Conservation (phyloP, 495 filamentous ascomycete species). For the Pseudomonodictys pantanalensis region DNA sequence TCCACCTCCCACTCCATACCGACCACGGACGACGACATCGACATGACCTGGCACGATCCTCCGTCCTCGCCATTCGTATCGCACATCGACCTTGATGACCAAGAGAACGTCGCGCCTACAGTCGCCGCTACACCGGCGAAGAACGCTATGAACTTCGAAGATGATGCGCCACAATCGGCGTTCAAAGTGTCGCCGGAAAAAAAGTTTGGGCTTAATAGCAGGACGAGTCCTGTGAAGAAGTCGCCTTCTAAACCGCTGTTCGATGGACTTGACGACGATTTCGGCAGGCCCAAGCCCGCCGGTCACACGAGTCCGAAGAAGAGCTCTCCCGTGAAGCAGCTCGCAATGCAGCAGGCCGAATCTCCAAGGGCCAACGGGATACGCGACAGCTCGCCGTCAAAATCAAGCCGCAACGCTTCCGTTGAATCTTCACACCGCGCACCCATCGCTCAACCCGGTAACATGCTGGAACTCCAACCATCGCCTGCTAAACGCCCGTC, state of each 20-base stretch:
- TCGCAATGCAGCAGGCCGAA: slow-evolving; percentile 6
- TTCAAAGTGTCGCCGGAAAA: slow-evolving; percentile 28
- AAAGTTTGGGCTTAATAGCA: slow-evolving; percentile 17
- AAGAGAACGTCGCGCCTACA: slow-evolving; percentile 33
- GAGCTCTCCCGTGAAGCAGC: slow-evolving; percentile 24
- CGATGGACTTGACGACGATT: slow-evolving; percentile 12
- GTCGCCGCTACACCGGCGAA: slow-evolving; percentile 24
- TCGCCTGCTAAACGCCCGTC: slow-evolving; percentile 2
- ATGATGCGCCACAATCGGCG: slow-evolving; percentile 20
- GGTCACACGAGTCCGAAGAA: slow-evolving; percentile 20
- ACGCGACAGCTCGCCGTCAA: slow-evolving; percentile 21
- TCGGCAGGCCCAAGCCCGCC: neutral
- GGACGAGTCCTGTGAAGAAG: slow-evolving; percentile 14
- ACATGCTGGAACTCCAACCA: neutral
- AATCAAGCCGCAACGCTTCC: slow-evolving; percentile 18
- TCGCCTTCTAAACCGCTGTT: slow-evolving; percentile 14
- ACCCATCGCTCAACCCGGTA: neutral
- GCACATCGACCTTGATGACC: slow-evolving; percentile 34
- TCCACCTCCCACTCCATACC: neutral
- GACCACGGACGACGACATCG: slow-evolving; percentile 23
- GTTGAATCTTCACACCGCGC: slow-evolving; percentile 12
- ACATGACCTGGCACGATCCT: slow-evolving; percentile 35
- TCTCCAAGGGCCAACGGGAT: slow-evolving; percentile 16
- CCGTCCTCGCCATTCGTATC: slow-evolving; percentile 42
- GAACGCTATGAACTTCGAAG: slow-evolving; percentile 1